phyloP scores from a whole-genome alignment of 179 eudicot species.

The Drosera spatulata region DNA sequence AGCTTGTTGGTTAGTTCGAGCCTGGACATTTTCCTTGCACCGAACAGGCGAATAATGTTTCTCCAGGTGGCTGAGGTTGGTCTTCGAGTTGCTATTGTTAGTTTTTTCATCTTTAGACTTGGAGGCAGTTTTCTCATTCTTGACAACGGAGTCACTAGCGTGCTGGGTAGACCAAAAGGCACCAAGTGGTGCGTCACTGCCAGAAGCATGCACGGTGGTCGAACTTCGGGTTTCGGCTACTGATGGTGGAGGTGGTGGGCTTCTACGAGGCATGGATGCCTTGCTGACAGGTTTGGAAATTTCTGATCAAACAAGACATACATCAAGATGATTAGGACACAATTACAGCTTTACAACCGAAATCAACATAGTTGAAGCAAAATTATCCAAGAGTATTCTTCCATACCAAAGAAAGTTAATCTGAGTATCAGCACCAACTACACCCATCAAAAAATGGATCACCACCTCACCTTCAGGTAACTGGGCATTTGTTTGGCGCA shows the following conservation, averaged over 20 bases:
- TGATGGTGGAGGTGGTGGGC: conserved; percentile 70
- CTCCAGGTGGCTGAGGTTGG: conserved; percentile 21
- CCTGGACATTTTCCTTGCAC: conserved; percentile 15
- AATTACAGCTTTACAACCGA: too few relatives aligned
- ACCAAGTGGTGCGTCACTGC: conserved; percentile 42
- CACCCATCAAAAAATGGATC: too few relatives aligned
- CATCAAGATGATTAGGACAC: background rate
- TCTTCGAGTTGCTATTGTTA: conserved; percentile 12
- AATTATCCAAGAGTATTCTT: too few relatives aligned
- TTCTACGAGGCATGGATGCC: conserved; percentile 66
- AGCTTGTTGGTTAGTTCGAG: conserved; percentile 16
- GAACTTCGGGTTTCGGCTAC: conserved; percentile 35
- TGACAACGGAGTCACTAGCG: conserved; percentile 41
- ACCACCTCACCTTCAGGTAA: conserved; percentile 42
- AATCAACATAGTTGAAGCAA: too few relatives aligned
- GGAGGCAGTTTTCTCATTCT: conserved; percentile 35
- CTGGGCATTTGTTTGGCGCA: conserved; percentile 36
- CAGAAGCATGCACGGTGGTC: conserved; percentile 28
- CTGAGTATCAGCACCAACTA: too few relatives aligned
- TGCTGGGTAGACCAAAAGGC: conserved; percentile 87
- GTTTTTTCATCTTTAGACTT: conserved; percentile 38
- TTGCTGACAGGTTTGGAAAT: conserved; percentile 33
- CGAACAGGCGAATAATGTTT: conserved; percentile 16
- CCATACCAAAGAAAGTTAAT: too few relatives aligned
- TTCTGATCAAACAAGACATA: conserved; percentile 19